Evolutionary conservation across 2,329 filamentous ascomycete species (phyloP), one percentile per base, ranked within the genome.

Genomic region (Cercospora sojina): DNA sequence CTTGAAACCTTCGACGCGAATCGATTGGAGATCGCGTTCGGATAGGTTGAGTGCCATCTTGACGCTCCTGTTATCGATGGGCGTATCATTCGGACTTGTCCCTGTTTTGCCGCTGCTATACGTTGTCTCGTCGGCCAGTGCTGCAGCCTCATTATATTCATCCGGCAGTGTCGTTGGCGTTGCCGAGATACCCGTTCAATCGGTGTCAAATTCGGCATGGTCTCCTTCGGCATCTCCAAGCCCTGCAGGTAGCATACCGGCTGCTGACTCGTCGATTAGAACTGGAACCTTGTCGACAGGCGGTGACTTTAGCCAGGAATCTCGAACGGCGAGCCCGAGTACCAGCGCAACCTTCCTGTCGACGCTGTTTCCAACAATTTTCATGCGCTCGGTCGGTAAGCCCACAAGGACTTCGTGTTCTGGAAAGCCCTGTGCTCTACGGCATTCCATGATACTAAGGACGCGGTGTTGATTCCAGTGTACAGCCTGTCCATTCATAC

Each of bases 281-380:
- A 38, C 29, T 31, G 27, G 13, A 31, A 60, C 31, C 20, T 47
- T 32, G 51, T 29, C 59, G 3, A 62, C 27, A 16, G 31, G 31
- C 59, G 38, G 58, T 62, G 64, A 65, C 25, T 64, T 61, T 32
- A 64, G 47, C 80, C 80, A 87, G 0, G 89, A 89, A 67, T 89
- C 83, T 7, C 88, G 81, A 12, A 93, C 79, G 9, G 83, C 80
- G 4, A 91, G 73, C 0, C 91, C 91, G 1, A 93, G 75, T 0
- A 87, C 86, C 18, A 92, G 77, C 0, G 90, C 86, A 1, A 91
- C 85, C 25, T 87, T 85, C 8, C 91, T 81, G 2, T 91, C 86
- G 0, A 96, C 91, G 29, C 88, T 91, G 76, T 96, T 96, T 0
- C 92, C 92, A 0, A 93, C 82, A 20, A 91, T 86, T 63, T 83